These are phyloP conservation scores for Verticillium zaregamsianum DNA, from an alignment of 2,329 filamentous ascomycete genomes.

Conservation along the genomic window DNA sequence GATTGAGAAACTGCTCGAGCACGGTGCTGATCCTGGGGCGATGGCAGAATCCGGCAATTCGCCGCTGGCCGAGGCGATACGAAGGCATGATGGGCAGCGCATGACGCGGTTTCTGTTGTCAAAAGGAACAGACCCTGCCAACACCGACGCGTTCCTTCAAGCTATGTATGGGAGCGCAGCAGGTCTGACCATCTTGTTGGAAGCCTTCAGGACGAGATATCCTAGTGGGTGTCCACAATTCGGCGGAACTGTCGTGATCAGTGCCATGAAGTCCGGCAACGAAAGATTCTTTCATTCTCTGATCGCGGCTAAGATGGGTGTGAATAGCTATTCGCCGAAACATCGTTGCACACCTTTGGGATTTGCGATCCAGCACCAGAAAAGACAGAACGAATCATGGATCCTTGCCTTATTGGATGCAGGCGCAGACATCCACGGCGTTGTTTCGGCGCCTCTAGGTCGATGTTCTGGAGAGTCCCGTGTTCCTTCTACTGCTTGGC, in stretches of 20 bases:
- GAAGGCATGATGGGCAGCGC: not conserved
- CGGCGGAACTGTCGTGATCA: not conserved
- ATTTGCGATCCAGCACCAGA: not conserved
- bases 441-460: not conserved
- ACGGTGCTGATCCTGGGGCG: not conserved
- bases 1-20: not conserved
- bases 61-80: not conserved
- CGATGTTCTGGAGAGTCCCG: too few species aligned
- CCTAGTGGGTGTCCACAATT: not conserved
- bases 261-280: not conserved
- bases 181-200: not conserved
- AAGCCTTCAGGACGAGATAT: not conserved
- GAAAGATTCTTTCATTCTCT: not conserved
- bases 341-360: not conserved
- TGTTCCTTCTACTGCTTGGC: too few species aligned
- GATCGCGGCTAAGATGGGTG: not conserved
- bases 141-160: not conserved
- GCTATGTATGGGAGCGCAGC: not conserved
- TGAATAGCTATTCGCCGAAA: not conserved
- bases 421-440: not conserved
- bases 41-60: not conserved
- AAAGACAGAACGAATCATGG: not conserved
- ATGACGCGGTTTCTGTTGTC: not conserved
- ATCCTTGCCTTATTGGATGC: not conserved
- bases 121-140: not conserved